Conservation (phyloP, 2,329 filamentous ascomycete genomes). For the Ilyonectria destructans region DNA sequence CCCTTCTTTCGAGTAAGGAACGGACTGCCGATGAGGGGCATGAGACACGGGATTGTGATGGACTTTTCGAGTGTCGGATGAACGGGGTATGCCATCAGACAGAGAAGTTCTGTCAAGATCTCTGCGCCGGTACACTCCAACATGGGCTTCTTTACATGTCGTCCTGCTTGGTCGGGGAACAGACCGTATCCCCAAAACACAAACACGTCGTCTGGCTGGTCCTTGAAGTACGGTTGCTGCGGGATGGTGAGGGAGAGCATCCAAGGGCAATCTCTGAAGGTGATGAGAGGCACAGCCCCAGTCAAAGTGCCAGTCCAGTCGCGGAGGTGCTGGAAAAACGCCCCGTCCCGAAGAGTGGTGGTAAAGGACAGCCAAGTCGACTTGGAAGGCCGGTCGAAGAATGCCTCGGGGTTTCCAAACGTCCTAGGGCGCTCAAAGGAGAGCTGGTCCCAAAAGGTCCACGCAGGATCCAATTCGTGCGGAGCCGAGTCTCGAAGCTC, state of each 20-base stretch:
- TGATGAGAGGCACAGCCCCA: constrained; percentile 43
- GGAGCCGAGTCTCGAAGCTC: constrained; percentile 49
- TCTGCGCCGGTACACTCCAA: constrained; percentile 47
- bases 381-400: constrained; percentile 49
- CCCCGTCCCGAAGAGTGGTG: constrained; percentile 40
- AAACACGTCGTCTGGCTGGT: constrained; percentile 43
- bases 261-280: constrained; percentile 49
- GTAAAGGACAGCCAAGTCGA: constrained; percentile 50
- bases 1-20: constrained; percentile 48
- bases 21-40: constrained; percentile 48
- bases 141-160: constrained; percentile 47
- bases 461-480: constrained; percentile 44
- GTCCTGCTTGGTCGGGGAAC: constrained; percentile 46
- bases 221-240: constrained; percentile 44
- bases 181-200: constrained; percentile 50
- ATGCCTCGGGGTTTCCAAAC: constrained; percentile 48
- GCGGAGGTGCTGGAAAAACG: constrained; percentile 44
- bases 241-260: constrained; percentile 48
- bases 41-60: constrained; percentile 45
- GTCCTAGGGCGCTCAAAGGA: constrained; percentile 39
- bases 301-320: constrained; percentile 45
- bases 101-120: constrained; percentile 46
- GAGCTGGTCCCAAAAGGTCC: constrained; percentile 48
- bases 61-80: constrained; percentile 45
- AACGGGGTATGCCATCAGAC: constrained; percentile 45